Conservation (phyloP, 202 grass and related monocot genomes). For the Carex sylvatica region DNA sequence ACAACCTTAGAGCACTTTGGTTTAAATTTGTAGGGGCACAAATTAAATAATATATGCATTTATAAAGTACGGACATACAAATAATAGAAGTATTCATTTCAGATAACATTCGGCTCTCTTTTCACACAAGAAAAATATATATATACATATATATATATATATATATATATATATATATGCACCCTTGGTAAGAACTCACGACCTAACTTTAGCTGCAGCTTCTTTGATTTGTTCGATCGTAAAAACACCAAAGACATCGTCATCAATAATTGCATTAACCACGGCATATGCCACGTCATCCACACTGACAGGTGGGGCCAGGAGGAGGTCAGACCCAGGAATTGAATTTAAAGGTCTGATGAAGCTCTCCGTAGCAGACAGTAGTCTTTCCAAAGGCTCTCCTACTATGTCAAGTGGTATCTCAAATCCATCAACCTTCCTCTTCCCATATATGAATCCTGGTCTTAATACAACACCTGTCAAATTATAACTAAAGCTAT, state of each 20-base stretch:
- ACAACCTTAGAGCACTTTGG: no score
- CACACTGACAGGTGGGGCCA: conserved; percentile 78
- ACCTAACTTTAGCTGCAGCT: conserved; percentile 62
- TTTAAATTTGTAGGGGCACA: no score
- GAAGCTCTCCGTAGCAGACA: conserved; percentile 67
- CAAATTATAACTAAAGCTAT: background rate
- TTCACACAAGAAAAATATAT: background rate
- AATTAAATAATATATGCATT: background rate
- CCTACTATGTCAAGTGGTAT: conserved; percentile 74
- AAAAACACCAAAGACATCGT: conserved; percentile 82
- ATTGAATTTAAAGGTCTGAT: conserved; percentile 72
- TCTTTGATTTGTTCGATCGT: conserved; percentile 98
- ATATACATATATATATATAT: no score
- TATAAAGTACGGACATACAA: background rate
- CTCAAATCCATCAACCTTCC: conserved; percentile 84
- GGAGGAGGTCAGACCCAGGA: conserved; percentile 82
- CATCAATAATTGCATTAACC: conserved; percentile 67
- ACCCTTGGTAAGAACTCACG: conserved; percentile 20
- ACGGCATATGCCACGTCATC: conserved; percentile 85
- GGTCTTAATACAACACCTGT: conserved; percentile 89
- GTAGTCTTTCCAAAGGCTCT: conserved; percentile 71
- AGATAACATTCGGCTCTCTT: background rate
- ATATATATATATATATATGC: background rate
- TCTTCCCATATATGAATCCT: conserved; percentile 92
- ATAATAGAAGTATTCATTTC: background rate